These are phyloP conservation scores for Ogataea parapolymorpha DNA, from an alignment of 805 yeast species.

Conservation along the genomic window DNA sequence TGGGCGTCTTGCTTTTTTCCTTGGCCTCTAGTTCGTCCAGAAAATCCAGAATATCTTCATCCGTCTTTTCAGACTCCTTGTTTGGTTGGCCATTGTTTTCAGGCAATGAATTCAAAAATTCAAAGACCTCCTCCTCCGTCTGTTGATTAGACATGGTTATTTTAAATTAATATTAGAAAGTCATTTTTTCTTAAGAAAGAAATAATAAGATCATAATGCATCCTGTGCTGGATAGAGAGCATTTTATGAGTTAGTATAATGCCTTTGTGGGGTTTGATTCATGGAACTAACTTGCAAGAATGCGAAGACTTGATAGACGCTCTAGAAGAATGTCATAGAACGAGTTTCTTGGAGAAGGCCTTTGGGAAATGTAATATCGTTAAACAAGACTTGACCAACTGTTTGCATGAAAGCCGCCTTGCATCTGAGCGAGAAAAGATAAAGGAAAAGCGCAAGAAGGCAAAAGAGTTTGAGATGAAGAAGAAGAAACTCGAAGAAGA, in stretches of 20 bases:
- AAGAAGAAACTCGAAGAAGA: conserved; percentile 71
- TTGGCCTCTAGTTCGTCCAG: conserved; percentile 70
- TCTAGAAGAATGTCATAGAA: conserved; percentile 81
- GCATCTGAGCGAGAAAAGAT: conserved; percentile 56
- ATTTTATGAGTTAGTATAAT: conserved; percentile 28
- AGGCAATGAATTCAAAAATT: conserved; percentile 76
- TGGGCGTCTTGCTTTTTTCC: conserved; percentile 35
- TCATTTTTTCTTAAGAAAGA: conserved; percentile 3
- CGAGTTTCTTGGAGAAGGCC: conserved; percentile 62
- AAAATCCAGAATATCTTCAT: conserved; percentile 52
- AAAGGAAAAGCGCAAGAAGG: conserved; percentile 52
- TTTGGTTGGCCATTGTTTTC: conserved; percentile 36
- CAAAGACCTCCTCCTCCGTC: conserved; percentile 67
- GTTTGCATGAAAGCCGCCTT: conserved; percentile 76
- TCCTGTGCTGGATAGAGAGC: conserved; percentile 32
- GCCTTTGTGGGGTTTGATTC: not conserved
- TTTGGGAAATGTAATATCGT: conserved; percentile 83
- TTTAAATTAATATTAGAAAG: not conserved
- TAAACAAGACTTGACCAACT: conserved; percentile 72
- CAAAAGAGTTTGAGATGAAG: conserved; percentile 49
- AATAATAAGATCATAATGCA: conserved; percentile 24
- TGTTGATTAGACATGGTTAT: conserved; percentile 19
- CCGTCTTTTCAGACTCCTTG: conserved; percentile 35
- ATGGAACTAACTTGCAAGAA: conserved; percentile 33
- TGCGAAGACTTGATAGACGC: conserved; percentile 84